Percentiles rank a stretch among this genome's conserved stretches.
phyloP scores from a whole-genome alignment of 768 basidiomycete species.

The Auricularia sp. region DNA sequence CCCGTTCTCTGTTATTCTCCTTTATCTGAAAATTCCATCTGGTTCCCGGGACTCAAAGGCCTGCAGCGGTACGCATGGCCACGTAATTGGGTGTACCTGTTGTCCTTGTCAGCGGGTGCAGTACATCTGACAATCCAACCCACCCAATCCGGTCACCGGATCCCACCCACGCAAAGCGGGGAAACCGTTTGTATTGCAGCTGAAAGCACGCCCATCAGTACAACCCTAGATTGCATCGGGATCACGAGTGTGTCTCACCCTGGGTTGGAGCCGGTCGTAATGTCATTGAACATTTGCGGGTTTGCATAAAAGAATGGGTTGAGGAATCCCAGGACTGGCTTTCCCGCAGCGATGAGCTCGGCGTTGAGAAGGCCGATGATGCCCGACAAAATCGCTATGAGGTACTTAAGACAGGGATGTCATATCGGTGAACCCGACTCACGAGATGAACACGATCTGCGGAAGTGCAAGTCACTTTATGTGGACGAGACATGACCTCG shows the following conservation, averaged over 20 bases:
- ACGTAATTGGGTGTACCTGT: neutral
- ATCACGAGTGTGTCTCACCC: conserved; percentile 39
- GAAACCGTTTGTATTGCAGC: neutral
- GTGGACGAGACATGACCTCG: neutral
- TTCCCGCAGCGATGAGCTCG: conserved; percentile 7
- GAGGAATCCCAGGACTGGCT: conserved; percentile 9
- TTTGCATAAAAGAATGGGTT: conserved; percentile 23
- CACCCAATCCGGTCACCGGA: conserved; percentile 5
- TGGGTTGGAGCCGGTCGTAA: conserved; percentile 50
- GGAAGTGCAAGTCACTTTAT: neutral
- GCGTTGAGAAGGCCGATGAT: conserved; percentile 11
- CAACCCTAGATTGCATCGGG: conserved; percentile 24
- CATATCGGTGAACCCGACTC: conserved; percentile 10
- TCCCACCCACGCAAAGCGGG: conserved; percentile 11
- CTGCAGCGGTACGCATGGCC: neutral
- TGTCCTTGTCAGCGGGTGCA: neutral
- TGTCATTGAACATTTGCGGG: conserved; percentile 30
- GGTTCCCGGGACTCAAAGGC: neutral
- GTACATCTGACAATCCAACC: neutral
- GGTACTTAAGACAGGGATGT: conserved; percentile 25
- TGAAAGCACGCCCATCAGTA: neutral
- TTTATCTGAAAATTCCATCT: no score
- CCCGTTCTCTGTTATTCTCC: no score
- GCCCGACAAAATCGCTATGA: conserved; percentile 15
- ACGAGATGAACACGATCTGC: neutral